Base-by-base conservation (phyloP, 2,329 filamentous ascomycete species). In the Chaetomium olivaceum region DNA sequence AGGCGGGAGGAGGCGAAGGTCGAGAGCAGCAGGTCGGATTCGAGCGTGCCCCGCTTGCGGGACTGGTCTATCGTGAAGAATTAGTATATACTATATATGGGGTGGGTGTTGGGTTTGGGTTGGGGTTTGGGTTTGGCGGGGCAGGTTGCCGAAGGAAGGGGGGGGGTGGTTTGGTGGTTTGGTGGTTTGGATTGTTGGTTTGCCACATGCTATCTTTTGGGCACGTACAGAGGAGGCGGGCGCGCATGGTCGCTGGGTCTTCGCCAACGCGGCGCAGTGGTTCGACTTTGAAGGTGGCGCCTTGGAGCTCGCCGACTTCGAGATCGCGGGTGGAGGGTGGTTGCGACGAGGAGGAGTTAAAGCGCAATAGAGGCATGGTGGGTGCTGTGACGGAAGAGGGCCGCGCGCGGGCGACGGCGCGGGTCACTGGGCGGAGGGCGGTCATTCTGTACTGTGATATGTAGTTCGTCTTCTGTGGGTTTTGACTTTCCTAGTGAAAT, bases 1-100 rank as follows among this genome's bases (percentile, higher is more conserved):
- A 99, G 88, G 78, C 96, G 85, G 62, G 83, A 82, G 71, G 94
- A 87, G 70, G 95, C 95, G 77, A 99, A 99, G 71, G 95, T 99
- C 67, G 92, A 97, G 71, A 98, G 90, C 69, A 99, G 87, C 62
- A 99, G 91, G 78, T 99, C 95, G 69, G 91, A 93, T 78, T 99
- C 95, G 75, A 98, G 89, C 71, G 91, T 98, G 72, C 95, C 95
- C 76, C 95, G 89, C 81, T 99, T 99, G 73, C 95, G 91, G 78
- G 91, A 95, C 81, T 99, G 95, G 82, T 99, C 94, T 97, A 74
- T n/a, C n/a, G n/a, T n/a, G n/a, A n/a, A n/a, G n/a, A n/a, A n/a
- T n/a, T n/a, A n/a, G n/a, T n/a, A n/a, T n/a, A n/a, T n/a, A n/a
- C n/a, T n/a, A n/a, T n/a, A n/a, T n/a, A n/a, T n/a, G n/a, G n/a